Percentiles rank a stretch among this genome's conserved stretches.
These are phyloP conservation scores for Candida succiphila DNA, from an alignment of 805 yeast genomes.

Conservation along the genomic window DNA sequence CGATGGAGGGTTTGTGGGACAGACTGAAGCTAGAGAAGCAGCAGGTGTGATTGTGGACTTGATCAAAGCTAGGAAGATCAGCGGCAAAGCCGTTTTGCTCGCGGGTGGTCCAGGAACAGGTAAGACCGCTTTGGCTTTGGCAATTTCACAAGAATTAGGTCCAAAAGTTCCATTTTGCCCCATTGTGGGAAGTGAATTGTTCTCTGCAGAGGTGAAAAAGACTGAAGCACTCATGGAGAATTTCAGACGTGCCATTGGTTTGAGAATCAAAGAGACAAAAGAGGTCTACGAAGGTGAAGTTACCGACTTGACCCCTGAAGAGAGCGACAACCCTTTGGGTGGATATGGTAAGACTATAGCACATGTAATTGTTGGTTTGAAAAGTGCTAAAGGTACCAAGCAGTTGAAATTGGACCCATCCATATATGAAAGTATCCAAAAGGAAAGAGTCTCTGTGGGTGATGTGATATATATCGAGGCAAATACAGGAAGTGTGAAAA, in stretches of 20 bases:
- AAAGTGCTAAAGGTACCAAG: conserved; percentile 87
- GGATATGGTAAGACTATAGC: conserved; percentile 95
- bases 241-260: conserved; percentile 92
- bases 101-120: conserved; percentile 99
- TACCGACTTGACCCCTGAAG: conserved; percentile 90
- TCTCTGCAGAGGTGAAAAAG: conserved; percentile 93
- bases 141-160: conserved; percentile 92
- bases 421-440: conserved; percentile 88
- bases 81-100: conserved; percentile 89
- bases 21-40: conserved; percentile 71
- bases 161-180: conserved; percentile 98
- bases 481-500: conserved; percentile 92
- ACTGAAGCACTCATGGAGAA: conserved; percentile 95
- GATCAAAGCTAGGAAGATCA: conserved; percentile 84
- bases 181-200: conserved; percentile 88
- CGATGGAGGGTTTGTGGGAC: conserved; percentile 88
- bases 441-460: conserved; percentile 90
- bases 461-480: conserved; percentile 97
- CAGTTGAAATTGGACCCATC: conserved; percentile 83
- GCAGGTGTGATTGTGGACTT: conserved; percentile 92
- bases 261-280: conserved; percentile 91
- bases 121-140: conserved; percentile 93
- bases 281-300: conserved; percentile 99
- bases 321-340: conserved; percentile 92
- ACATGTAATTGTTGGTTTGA: conserved; percentile 89